Base-by-base conservation (phyloP, 116 monocot species). In the Dioscorea cayenensis region DNA sequence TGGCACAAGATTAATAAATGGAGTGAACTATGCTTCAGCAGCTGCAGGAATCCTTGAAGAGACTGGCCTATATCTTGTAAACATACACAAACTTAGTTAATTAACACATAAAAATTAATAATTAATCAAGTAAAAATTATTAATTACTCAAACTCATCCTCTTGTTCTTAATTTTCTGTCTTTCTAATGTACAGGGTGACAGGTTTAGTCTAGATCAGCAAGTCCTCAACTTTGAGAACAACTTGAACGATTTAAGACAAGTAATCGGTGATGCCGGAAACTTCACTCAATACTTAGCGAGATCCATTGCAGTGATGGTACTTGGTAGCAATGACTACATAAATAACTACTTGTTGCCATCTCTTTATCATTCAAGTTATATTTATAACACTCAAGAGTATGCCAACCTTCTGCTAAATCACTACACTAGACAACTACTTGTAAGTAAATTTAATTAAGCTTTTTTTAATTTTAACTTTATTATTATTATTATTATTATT, bases 261-360 rank as follows among this genome's bases (percentile, higher is more conserved):
- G 38, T 72, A 11, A 22, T 83, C 16, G 83, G 80, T 28, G 76
- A 76, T 22, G 68, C 50, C 19, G 73, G 43, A 10, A 69, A 74
- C 32, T 76, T 84, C 37, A 77, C 25, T 63, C 63, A 80, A 11
- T 84, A 79, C 60, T 75, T 91, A 2, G 79, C 68, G 3, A 88
- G 65, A 27, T 88, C 91, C 28, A 79, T 95, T 13, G 89, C 65
- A 20, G 79, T 89, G 50, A 66, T 89, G 67, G 73, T 83, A 14
- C 72, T 95, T 2, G 95, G 91, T 27, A 86, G 86, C 80, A 95
- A 95, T n/a, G 86, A 95, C 84, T 91, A 94, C 88, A 76, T 91
- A 73, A 88, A 88, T 79, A 91, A 94, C 78, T 91, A 94, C 61
- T 75, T 89, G 60, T 65, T 84, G 6, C 88, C 91, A 18, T 74